Base-by-base conservation (phyloP, 768 basidiomycete genomes). In the Piloderma croceum region DNA sequence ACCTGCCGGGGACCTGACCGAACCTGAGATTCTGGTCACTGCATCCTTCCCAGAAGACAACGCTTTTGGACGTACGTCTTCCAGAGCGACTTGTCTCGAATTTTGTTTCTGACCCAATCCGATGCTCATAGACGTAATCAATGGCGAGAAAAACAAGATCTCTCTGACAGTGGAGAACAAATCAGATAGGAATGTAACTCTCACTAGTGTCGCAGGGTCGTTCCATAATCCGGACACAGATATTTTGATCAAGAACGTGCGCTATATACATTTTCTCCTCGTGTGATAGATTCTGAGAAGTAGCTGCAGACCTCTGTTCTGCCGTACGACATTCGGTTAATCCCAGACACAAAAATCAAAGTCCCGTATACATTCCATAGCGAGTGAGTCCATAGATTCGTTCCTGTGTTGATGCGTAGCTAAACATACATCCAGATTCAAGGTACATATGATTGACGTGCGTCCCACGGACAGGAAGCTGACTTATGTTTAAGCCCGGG, bases 131-230 rank as follows among this genome's bases (percentile, higher is more conserved):
- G 88, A 89, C 44, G 67, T 90, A 36, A 79, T 90, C 23, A 91
- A 91, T 50, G 88, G 88, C 43, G 84, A 88, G 68, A 77, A 73
- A 54, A 91, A 89, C 56, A 64, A 72, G 23, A 64, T 91, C 24
- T 62, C 62, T 19, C 60, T 91, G 36, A 60, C 69, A 20, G 69
- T 90, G 10, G 86, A 88, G 61, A 91, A 88, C 62, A 83, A 76
- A 58, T 82, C 83, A 9, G 75, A 74, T 49, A 72, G 70, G 51
- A 85, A 89, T 47, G 69, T 84, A 36, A 86, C 84, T 2, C 63
- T 90, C 13, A 57, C 77, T 44, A 72, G 63, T 50, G 69, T 85
- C 43, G 71, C 75, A 38, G 87, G 83, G 31, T 80, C 84, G 24
- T 66, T 90, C 50, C 74, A 77, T 46, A 64, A 85, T 48, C 71